Evolutionary conservation across 2,329 filamentous ascomycete genomes (phyloP).

Genomic region (Fusarium globosum): DNA sequence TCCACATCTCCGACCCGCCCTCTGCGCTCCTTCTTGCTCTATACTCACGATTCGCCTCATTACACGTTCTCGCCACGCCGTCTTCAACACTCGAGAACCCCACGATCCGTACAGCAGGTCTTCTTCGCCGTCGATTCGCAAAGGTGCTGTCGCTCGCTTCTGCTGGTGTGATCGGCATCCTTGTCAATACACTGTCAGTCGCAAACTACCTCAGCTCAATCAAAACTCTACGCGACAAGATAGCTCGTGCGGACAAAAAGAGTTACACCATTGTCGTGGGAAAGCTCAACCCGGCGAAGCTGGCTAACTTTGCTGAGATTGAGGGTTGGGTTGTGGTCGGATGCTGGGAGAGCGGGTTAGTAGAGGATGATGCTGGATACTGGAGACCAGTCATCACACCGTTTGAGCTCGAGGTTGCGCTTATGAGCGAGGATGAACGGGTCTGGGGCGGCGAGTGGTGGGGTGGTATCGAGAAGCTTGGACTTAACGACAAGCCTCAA

Average conservation of each 20-base stretch:
- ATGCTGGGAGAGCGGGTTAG: slow-evolving; percentile 95
- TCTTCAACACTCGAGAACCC: slow-evolving; percentile 64
- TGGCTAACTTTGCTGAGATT: slow-evolving; percentile 96
- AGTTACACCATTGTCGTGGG: slow-evolving; percentile 96
- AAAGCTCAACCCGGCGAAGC: slow-evolving; percentile 93
- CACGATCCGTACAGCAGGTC: slow-evolving; percentile 59
- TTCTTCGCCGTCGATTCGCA: slow-evolving; percentile 87
- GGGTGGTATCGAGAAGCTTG: slow-evolving; percentile 81
- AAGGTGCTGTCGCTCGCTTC: slow-evolving; percentile 84
- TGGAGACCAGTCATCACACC: slow-evolving; percentile 94
- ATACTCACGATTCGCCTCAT: slow-evolving; percentile 80
- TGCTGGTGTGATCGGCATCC: slow-evolving; percentile 87
- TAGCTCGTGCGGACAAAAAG: slow-evolving; percentile 88
- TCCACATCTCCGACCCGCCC: slow-evolving; percentile 86
- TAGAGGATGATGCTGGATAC: slow-evolving; percentile 85
- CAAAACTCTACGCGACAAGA: slow-evolving; percentile 75
- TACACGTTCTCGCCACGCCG: slow-evolving; percentile 80
- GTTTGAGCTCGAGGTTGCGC: slow-evolving; percentile 85
- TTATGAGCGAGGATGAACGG: slow-evolving; percentile 79
- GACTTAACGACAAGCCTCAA: slow-evolving; percentile 52
- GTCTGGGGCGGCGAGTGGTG: slow-evolving; percentile 92
- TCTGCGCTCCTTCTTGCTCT: slow-evolving; percentile 87
- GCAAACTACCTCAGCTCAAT: slow-evolving; percentile 89
- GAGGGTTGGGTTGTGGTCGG: slow-evolving; percentile 97
- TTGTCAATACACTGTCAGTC: slow-evolving; percentile 95